These are phyloP conservation scores for Fusarium pilosicola DNA, from an alignment of 2,329 filamentous ascomycete genomes.

Conservation along the genomic window DNA sequence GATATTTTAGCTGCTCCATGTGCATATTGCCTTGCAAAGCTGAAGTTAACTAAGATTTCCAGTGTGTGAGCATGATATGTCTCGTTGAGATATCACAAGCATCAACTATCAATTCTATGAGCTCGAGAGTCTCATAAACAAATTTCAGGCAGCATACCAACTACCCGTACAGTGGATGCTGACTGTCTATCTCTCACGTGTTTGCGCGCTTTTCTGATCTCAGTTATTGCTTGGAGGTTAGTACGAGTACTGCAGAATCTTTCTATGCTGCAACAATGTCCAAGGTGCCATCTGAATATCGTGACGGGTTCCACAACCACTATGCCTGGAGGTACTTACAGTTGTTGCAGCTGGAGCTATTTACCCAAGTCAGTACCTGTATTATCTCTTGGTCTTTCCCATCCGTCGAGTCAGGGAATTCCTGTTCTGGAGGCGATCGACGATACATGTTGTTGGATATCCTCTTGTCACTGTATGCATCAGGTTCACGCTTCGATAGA, in stretches of 20 bases:
- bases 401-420: accelerated
- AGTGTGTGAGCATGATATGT: too few relatives aligned
- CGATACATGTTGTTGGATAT: background rate
- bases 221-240: background rate
- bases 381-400: background rate
- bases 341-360: background rate
- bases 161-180: background rate
- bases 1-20: too few relatives aligned
- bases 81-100: too few relatives aligned
- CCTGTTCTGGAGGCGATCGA: background rate
- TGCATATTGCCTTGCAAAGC: too few relatives aligned
- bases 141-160: too few relatives aligned
- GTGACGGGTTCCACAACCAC: background rate
- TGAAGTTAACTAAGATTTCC: too few relatives aligned
- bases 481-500: background rate
- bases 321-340: accelerated
- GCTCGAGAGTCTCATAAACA: too few relatives aligned
- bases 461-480: background rate
- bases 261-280: background rate
- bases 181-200: too few relatives aligned
- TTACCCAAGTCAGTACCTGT: background rate
- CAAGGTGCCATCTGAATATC: accelerated
- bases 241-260: background rate
- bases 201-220: too few relatives aligned
- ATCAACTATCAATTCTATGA: too few relatives aligned